Conservation (phyloP, 257 asterid genomes). For the Jacaranda mimosifolia region DNA sequence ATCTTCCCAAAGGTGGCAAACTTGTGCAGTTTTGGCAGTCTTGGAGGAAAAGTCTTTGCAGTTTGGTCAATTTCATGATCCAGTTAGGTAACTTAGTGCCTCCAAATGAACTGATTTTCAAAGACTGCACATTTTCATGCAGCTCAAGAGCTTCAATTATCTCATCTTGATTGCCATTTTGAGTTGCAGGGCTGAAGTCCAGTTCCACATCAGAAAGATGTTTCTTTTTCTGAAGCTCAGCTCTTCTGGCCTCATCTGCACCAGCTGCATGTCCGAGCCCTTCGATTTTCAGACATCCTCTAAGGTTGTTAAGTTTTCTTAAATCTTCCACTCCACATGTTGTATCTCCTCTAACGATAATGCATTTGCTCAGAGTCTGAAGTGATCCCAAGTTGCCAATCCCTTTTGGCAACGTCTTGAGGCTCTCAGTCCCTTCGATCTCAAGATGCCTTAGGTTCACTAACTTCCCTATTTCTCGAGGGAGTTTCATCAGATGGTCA, state of each 20-base stretch:
- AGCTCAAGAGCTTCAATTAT: slow-evolving; percentile 63
- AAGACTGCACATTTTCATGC: slow-evolving; percentile 46
- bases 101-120: slow-evolving; percentile 46
- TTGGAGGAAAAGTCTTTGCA: slow-evolving; percentile 52
- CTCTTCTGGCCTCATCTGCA: slow-evolving; percentile 59
- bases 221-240: slow-evolving; percentile 52
- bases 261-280: slow-evolving; percentile 60
- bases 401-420: slow-evolving; percentile 67
- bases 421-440: slow-evolving; percentile 56
- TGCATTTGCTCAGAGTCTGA: slow-evolving; percentile 68
- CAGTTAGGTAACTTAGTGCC: slow-evolving; percentile 62
- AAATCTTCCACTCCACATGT: slow-evolving; percentile 57
- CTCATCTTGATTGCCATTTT: slow-evolving; percentile 38
- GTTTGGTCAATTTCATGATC: slow-evolving; percentile 50
- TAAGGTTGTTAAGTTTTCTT: slow-evolving; percentile 56
- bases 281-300: slow-evolving; percentile 62
- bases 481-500: slow-evolving; percentile 56
- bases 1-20: slow-evolving; percentile 66
- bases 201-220: slow-evolving; percentile 53
- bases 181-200: slow-evolving; percentile 54
- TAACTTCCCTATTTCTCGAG: slow-evolving; percentile 45
- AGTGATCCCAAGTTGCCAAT: slow-evolving; percentile 54
- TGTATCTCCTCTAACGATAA: slow-evolving; percentile 33
- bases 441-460: slow-evolving; percentile 65
- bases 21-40: slow-evolving; percentile 52